These are phyloP conservation scores for Spathaspora sp. DNA, from an alignment of 1,139 yeast species.

Conservation along the genomic window DNA sequence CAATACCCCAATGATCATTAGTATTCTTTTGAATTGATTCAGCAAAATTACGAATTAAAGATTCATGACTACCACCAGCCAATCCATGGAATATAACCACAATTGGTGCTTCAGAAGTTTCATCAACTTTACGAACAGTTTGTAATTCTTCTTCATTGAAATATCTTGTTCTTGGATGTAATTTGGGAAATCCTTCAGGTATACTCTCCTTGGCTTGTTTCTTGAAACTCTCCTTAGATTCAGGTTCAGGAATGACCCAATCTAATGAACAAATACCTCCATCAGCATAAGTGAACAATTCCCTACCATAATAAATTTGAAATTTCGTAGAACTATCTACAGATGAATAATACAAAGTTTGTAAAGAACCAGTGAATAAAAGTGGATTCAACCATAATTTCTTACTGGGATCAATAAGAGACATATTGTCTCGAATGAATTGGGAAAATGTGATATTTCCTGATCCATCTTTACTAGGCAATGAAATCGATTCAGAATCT, in stretches of 20 bases:
- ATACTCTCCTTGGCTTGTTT: slow-evolving; percentile 52
- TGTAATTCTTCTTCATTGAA: slow-evolving; percentile 45
- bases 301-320: slow-evolving; percentile 74
- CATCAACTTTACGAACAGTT: slow-evolving; percentile 26
- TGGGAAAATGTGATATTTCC: slow-evolving; percentile 19
- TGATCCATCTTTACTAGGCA: slow-evolving; percentile 17
- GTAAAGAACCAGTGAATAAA: slow-evolving; percentile 72
- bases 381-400: slow-evolving; percentile 61
- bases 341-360: slow-evolving; percentile 65
- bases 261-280: slow-evolving; percentile 77
- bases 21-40: slow-evolving; percentile 29
- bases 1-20: slow-evolving; percentile 50
- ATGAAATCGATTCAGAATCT: slow-evolving; percentile 18
- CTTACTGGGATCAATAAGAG: slow-evolving; percentile 26
- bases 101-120: slow-evolving; percentile 50
- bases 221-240: slow-evolving; percentile 46
- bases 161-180: slow-evolving; percentile 78
- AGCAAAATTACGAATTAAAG: slow-evolving; percentile 70
- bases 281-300: slow-evolving; percentile 57
- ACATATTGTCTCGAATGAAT: slow-evolving; percentile 23
- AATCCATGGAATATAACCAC: slow-evolving; percentile 78
- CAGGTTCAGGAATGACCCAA: slow-evolving; percentile 60
- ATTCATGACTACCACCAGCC: slow-evolving; percentile 91
- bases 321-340: slow-evolving; percentile 54
- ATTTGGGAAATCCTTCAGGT: slow-evolving; percentile 68